Conservation (phyloP, 176 grass and related monocot species). For the Cenchrus fungigraminus region DNA sequence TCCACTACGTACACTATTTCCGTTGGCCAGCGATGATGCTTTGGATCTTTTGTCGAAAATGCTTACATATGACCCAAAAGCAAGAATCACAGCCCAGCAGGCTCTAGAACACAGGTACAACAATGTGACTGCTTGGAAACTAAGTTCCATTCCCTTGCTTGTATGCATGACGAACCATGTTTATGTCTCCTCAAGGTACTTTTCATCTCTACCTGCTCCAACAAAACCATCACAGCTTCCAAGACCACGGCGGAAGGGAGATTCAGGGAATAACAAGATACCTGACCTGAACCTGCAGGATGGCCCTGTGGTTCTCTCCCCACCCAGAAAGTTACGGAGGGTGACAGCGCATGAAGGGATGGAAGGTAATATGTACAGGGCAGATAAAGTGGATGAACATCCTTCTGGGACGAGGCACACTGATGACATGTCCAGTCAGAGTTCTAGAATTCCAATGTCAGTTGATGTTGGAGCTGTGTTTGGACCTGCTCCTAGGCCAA, state of each 20-base stretch:
- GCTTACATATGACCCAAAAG: constrained; percentile 97
- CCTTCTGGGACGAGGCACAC: constrained; percentile 54
- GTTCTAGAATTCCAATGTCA: constrained; percentile 89
- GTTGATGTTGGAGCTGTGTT: constrained; percentile 90
- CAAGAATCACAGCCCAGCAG: constrained; percentile 94
- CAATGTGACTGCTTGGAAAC: not conserved
- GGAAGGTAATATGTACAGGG: constrained; percentile 53
- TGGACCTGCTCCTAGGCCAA: constrained; percentile 80
- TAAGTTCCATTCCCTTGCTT: constrained; percentile 25
- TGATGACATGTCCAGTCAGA: constrained; percentile 61
- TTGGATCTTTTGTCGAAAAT: constrained; percentile 91
- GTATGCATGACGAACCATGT: constrained; percentile 32
- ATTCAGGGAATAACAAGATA: constrained; percentile 56
- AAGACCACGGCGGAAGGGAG: constrained; percentile 79
- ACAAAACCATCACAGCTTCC: constrained; percentile 85
- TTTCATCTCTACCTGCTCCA: constrained; percentile 81
- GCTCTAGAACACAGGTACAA: constrained; percentile 92
- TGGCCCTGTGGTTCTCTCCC: constrained; percentile 79
- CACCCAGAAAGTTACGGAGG: constrained; percentile 86
- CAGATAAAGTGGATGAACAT: constrained; percentile 60
- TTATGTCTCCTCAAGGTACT: constrained; percentile 71
- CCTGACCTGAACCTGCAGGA: constrained; percentile 67
- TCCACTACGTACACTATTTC: constrained; percentile 80
- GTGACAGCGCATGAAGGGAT: constrained; percentile 68
- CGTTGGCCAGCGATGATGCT: constrained; percentile 89